phyloP scores from a whole-genome alignment of 192 early-diverging fungal species.

The Backusella parvicylindrica region DNA sequence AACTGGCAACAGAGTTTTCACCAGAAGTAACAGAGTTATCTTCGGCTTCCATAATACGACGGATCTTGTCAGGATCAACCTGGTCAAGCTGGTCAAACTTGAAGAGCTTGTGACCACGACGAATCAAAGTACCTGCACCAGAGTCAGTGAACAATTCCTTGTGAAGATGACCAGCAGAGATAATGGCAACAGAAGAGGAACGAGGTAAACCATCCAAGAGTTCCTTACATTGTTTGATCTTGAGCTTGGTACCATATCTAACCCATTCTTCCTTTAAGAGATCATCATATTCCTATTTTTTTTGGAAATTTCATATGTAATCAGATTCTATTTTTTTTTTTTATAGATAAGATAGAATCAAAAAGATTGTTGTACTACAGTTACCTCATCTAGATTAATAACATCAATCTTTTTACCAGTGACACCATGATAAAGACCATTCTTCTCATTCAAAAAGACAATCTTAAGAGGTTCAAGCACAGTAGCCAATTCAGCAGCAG shows the following conservation, averaged over 20 bases:
- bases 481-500: conserved; percentile 93
- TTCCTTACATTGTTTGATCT: conserved; percentile 97
- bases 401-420: conserved; percentile 96
- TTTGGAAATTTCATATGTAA: not conserved
- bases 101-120: conserved; percentile 90
- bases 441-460: conserved; percentile 97
- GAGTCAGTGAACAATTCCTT: conserved; percentile 99
- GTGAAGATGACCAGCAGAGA: conserved; percentile 96
- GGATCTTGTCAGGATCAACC: conserved; percentile 79
- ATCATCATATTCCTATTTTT: conserved; percentile 87
- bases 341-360: conserved; percentile 7
- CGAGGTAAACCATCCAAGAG: conserved; percentile 92
- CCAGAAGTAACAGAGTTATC: conserved; percentile 72
- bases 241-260: conserved; percentile 95
- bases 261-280: conserved; percentile 96
- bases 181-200: conserved; percentile 98
- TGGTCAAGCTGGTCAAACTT: conserved; percentile 62
- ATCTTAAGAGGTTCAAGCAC: conserved; percentile 97
- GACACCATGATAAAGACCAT: conserved; percentile 89
- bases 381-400: conserved; percentile 95
- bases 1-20: conserved; percentile 63
- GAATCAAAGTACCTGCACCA: conserved; percentile 96
- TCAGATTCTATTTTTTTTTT: conserved; percentile 6
- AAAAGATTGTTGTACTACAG: not conserved
- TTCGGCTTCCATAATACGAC: conserved; percentile 69